Base-by-base conservation (phyloP, 768 basidiomycete genomes). In the Xerocomellus intermedius region DNA sequence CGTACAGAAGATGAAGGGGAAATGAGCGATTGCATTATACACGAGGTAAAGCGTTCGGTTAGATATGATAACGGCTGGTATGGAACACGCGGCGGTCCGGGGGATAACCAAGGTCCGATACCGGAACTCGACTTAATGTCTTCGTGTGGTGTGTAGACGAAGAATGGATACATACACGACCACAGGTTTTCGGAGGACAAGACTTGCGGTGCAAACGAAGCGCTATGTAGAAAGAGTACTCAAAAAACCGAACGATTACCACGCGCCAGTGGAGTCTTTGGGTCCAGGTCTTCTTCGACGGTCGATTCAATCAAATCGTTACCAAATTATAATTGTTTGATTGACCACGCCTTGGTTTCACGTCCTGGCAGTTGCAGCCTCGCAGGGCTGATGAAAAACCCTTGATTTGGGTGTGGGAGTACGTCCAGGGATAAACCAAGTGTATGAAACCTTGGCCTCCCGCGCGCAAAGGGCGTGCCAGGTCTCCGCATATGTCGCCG, bases 391-490 rank as follows among this genome's bases (percentile, higher is more conserved):
- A 59, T 57, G 57, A 45, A 26, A 68, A 57, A 61, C 62, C 67
- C 66, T 59, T 45, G 41, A 64, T 55, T 51, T 37, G 42, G 50
- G 43, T 56, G 59, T 66, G 54, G 46, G 36, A 45, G 55, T 42
- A 50, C 59, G 45, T 54, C 47, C 52, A 55, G 44, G 48, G 53
- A 58, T 52, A 33, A 28, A 36, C 6, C 42, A 38, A 52, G 50
- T 36, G 35, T 46, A 56, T 56, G 59, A 63, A 59, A 63, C 47
- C 33, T 60, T 49, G 63, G 57, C 17, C 36, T 55, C 48, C 42
- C 67, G 61, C 54, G 49, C 64, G 60, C 67, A 69, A 69, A 61
- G 56, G 66, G 67, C 68, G 61, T 69, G 67, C 60, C 47, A 54
- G 38, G 42, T 37, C 60, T 64, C 52, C 59, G 54, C 43, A n/a